A percentile compares a stretch with the other conserved stretches of the same genome.
Conservation (phyloP, 306 rosid species). For the Dalbergia oliveri region DNA sequence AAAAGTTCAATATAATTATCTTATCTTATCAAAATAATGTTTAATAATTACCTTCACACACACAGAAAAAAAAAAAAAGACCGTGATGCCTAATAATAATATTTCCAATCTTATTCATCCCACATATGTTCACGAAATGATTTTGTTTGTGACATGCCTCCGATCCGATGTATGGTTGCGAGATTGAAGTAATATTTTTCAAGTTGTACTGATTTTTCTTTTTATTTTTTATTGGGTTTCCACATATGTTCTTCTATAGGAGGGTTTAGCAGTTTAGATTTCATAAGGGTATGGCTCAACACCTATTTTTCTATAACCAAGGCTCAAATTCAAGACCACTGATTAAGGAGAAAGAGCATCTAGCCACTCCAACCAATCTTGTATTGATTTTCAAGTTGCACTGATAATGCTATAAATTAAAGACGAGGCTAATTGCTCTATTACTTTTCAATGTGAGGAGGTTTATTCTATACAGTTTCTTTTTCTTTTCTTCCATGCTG, state of each 20-base stretch:
- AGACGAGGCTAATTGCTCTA: background rate
- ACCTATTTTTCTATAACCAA: no score
- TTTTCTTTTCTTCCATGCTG: conserved; percentile 18
- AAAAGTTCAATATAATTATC: no score
- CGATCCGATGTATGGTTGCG: background rate
- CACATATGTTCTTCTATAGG: no score
- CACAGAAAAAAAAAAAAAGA: background rate
- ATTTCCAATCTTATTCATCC: background rate
- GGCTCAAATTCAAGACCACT: no score
- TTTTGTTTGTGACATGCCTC: background rate
- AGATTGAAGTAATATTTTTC: background rate
- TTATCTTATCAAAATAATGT: no score
- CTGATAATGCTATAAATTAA: no score
- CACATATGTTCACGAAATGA: background rate
- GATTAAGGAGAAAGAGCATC: no score
- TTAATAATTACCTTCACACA: background rate
- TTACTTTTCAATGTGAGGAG: background rate
- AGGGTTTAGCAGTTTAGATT: no score
- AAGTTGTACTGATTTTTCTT: background rate
- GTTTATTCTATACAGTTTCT: background rate
- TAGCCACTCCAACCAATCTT: no score
- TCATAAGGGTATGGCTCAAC: no score
- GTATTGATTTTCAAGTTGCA: no score
- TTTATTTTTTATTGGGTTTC: no score
- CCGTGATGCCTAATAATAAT: background rate